Evolutionary conservation across 2,329 filamentous ascomycete species (phyloP).

Genomic region (Rhinocladiella similis): DNA sequence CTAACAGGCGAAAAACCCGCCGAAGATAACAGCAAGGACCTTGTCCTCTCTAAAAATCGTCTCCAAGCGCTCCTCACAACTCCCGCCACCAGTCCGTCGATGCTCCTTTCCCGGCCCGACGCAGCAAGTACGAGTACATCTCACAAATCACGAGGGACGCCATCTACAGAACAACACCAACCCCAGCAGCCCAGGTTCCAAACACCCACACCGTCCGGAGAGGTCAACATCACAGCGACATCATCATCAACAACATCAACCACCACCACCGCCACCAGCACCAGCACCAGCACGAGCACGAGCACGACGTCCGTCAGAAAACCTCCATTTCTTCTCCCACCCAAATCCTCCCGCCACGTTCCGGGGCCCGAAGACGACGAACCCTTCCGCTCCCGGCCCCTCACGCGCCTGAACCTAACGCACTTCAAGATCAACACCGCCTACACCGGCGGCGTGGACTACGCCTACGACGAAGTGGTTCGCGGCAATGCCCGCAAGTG

Average conservation of each 20-base stretch:
- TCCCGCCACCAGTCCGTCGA: slow-evolving; percentile 3
- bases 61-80: slow-evolving; percentile 17
- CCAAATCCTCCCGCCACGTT: background rate
- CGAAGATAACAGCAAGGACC: slow-evolving; percentile 5
- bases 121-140: background rate
- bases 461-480: slow-evolving; percentile 73
- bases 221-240: background rate
- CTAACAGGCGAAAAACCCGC: background rate
- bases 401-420: slow-evolving; percentile 59
- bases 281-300: no score
- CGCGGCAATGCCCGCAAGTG: slow-evolving; percentile 69
- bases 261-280: no score
- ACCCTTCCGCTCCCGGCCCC: slow-evolving; percentile 59
- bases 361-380: slow-evolving; percentile 34
- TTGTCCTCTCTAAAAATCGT: slow-evolving; percentile 13
- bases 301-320: background rate
- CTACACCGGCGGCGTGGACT: slow-evolving; percentile 68
- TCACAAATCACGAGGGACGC: no score
- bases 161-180: no score
- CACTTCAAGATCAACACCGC: slow-evolving; percentile 83
- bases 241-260: no score
- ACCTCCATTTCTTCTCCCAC: background rate
- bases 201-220: background rate
- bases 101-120: background rate
- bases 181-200: background rate